Base-by-base conservation (phyloP, 129 eudicot genomes). In the Calendula officinalis region DNA sequence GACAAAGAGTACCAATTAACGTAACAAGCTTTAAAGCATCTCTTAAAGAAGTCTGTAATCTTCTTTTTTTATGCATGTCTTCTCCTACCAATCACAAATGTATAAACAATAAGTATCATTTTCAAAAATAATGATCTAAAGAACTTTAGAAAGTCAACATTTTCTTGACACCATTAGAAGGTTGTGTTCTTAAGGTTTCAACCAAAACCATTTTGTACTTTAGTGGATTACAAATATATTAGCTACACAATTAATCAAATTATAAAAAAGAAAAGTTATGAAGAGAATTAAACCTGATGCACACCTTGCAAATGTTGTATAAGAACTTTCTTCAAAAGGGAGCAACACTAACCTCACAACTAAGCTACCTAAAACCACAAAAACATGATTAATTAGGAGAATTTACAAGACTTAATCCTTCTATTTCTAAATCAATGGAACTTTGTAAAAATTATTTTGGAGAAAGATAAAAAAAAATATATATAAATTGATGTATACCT, bases 301-400 rank as follows among this genome's bases (percentile, higher is more conserved):
- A 55, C 88, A 94, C 84, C 92, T 94, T 68, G 99, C 99, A 89
- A 94, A 94, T 63, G 91, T 86, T 46, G 89, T 78, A 80, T 85
- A 94, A n/a, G 97, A 89, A 75, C 97, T 94, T 82, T 94, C 99
- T 78, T 94, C 99, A 69, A 94, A 94, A 10, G 99, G 99, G 46
- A 88, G 95, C 77, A 94, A 84, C 56, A 94, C 81, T 84, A 94
- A 71, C 75, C 99, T 89, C 78, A 94, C 99, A 60, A 89, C 95
- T 61, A 94, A 84, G 85, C 99, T 94, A 45, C 99, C 99, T 91
- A 91, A 78, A 76, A 22, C 30, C 44, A 72, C 27, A 65, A 72
- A 71, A 22, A 55, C 30, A 40, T 56, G 34, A 48, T 47, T 46
- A 49, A 60, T 67, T 60, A 67, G 79, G 40, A 49, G 5, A 12